These are phyloP conservation scores for Penicillium aurantiogriseum DNA, from an alignment of 2,329 filamentous ascomycete genomes.

Conservation along the genomic window DNA sequence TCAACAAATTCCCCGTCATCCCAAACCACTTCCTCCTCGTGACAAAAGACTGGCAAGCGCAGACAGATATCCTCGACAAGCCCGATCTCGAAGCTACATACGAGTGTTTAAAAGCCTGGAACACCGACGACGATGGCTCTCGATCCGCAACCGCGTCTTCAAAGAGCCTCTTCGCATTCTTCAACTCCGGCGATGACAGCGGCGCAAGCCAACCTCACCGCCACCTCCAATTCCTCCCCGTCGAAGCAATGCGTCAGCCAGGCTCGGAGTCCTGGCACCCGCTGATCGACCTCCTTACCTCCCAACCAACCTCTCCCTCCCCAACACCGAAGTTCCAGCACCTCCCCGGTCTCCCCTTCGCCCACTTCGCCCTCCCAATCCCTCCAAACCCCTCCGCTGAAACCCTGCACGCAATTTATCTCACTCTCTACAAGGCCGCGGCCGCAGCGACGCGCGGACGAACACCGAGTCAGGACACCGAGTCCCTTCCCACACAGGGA, in stretches of 20 bases:
- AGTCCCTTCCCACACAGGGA: conserved; percentile 29
- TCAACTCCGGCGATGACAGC: conserved; percentile 50
- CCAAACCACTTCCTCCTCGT: conserved; percentile 51
- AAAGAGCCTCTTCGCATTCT: conserved; percentile 47
- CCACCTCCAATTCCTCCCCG: conserved; percentile 49
- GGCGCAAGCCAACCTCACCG: conserved; percentile 50
- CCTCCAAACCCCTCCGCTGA: conserved; percentile 41
- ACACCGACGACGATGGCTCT: conserved; percentile 7
- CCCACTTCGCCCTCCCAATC: conserved; percentile 48
- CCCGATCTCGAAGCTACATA: conserved; percentile 44
- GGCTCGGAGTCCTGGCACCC: conserved; percentile 45
- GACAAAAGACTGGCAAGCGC: conserved; percentile 44
- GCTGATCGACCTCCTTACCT: conserved; percentile 45
- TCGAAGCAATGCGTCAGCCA: conserved; percentile 45
- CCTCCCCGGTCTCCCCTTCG: conserved; percentile 47
- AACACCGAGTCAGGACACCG: conserved; percentile 11
- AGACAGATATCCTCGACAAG: conserved; percentile 45
- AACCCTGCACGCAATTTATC: conserved; percentile 38
- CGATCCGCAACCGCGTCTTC: background rate
- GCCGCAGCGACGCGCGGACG: conserved; percentile 28
- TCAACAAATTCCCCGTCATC: conserved; percentile 52
- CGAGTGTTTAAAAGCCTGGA: conserved; percentile 45
- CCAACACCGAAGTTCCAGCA: conserved; percentile 23
- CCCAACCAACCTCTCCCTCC: conserved; percentile 11
- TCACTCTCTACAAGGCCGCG: conserved; percentile 43